A percentile compares a stretch with the other conserved stretches of the same genome.
phyloP scores from a whole-genome alignment of 2,329 filamentous ascomycete genomes.

The Pochonia chlamydosporia region DNA sequence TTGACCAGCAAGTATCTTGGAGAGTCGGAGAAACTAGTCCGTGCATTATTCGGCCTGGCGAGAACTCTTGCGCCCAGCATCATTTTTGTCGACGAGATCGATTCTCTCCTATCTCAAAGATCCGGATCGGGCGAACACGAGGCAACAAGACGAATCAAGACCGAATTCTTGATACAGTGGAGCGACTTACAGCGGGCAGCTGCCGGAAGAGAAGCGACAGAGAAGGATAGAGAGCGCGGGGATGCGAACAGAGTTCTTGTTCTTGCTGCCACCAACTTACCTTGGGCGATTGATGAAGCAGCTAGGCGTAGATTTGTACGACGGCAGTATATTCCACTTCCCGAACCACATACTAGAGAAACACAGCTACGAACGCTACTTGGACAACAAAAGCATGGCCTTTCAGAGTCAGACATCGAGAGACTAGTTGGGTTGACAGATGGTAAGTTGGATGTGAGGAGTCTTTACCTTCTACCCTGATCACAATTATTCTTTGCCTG shows the following conservation, averaged over 20 bases:
- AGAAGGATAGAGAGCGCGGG: constrained; percentile 63
- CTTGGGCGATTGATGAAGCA: constrained; percentile 97
- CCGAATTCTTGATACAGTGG: constrained; percentile 97
- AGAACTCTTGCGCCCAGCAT: constrained; percentile 88
- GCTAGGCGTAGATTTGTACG: constrained; percentile 85
- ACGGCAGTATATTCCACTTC: constrained; percentile 91
- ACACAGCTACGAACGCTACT: constrained; percentile 74
- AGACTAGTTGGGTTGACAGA: constrained; percentile 75
- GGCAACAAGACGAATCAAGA: constrained; percentile 89
- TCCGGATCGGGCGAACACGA: constrained; percentile 85
- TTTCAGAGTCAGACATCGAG: constrained; percentile 67
- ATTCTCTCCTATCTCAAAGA: constrained; percentile 81
- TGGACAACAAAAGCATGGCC: constrained; percentile 78
- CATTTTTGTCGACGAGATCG: constrained; percentile 98
- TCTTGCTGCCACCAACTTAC: constrained; percentile 89
- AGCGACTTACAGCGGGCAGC: constrained; percentile 88
- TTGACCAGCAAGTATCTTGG: constrained; percentile 94
- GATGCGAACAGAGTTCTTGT: constrained; percentile 88
- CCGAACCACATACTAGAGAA: constrained; percentile 75
- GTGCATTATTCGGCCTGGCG: constrained; percentile 84
- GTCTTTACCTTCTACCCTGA: background rate
- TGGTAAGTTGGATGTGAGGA: constrained; percentile 45
- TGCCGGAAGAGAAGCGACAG: constrained; percentile 68
- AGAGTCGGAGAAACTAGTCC: constrained; percentile 92
- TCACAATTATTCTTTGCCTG: background rate